Evolutionary conservation across 2,329 filamentous ascomycete genomes (phyloP).

Genomic region (Beauveria sp.): DNA sequence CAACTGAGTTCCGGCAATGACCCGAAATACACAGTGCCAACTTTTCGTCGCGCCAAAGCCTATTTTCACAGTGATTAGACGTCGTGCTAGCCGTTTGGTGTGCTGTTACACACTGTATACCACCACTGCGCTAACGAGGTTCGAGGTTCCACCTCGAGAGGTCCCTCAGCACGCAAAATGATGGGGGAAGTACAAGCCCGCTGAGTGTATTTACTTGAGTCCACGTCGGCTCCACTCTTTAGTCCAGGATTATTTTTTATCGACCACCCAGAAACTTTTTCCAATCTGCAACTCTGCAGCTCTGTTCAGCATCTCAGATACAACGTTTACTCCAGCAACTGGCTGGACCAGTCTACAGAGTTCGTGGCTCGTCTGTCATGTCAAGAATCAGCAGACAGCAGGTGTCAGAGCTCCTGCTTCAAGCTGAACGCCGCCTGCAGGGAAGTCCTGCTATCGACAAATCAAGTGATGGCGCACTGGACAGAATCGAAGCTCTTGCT

Average conservation of each 20-base stretch:
- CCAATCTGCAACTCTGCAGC: neutral
- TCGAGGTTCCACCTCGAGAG: neutral
- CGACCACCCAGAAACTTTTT: constrained; percentile 8
- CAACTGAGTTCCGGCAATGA: constrained; percentile 8
- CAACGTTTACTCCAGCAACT: constrained; percentile 9
- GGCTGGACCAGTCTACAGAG: neutral
- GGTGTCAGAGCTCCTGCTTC: constrained; percentile 24
- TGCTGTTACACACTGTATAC: constrained; percentile 1
- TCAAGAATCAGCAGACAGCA: constrained; percentile 22
- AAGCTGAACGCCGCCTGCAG: constrained; percentile 26
- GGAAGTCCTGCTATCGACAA: neutral
- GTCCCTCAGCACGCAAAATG: neutral
- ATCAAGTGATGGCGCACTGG: neutral
- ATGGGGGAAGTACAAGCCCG: neutral
- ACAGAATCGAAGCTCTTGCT: constrained; percentile 13
- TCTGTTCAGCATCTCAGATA: neutral
- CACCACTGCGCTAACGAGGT: neutral
- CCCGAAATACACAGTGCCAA: constrained; percentile 6
- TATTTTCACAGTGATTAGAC: neutral
- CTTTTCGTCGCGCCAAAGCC: neutral
- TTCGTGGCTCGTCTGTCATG: constrained; percentile 14
- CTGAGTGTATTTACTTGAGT: too few species aligned
- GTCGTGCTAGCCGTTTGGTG: neutral
- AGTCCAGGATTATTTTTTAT: neutral
- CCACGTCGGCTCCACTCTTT: neutral